Conservation (phyloP, 2,329 filamentous ascomycete genomes). For the Juglanconis oblonga region DNA sequence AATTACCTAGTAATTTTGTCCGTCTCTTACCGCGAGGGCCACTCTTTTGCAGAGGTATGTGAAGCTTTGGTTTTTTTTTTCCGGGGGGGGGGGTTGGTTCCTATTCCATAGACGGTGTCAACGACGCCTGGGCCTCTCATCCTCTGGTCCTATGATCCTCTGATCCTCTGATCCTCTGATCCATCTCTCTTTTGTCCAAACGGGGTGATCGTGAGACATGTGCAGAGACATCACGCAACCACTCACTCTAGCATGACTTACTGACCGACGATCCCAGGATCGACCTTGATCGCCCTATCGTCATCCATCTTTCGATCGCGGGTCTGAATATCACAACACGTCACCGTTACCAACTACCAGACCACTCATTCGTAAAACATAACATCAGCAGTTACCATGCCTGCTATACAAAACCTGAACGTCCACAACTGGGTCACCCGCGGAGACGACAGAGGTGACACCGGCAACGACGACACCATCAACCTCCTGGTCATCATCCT, state of each 20-base stretch:
- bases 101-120: no score
- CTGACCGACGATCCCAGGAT: conserved; percentile 14
- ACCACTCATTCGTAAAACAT: conserved; percentile 17
- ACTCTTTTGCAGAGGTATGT: conserved; percentile 17
- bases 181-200: conserved; percentile 5
- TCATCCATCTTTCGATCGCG: conserved; percentile 6
- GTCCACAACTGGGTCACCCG: conserved; percentile 48
- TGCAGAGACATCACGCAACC: conserved; percentile 1
- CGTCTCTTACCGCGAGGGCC: conserved; percentile 11
- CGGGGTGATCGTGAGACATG: conserved; percentile 9
- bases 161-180: not conserved
- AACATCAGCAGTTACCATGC: conserved; percentile 29
- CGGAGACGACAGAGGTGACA: conserved; percentile 22
- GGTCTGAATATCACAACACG: conserved; percentile 3
- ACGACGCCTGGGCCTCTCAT: no score
- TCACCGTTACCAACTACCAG: not conserved
- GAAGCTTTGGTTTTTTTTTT: not conserved
- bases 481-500: conserved; percentile 78
- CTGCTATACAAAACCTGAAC: conserved; percentile 35
- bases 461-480: conserved; percentile 42
- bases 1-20: conserved; percentile 12
- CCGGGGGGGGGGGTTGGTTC: no score
- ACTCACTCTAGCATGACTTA: not conserved
- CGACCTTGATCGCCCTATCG: conserved; percentile 2
- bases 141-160: no score